Base-by-base conservation (phyloP, 2,329 filamentous ascomycete species). In the Botrytis porri region DNA sequence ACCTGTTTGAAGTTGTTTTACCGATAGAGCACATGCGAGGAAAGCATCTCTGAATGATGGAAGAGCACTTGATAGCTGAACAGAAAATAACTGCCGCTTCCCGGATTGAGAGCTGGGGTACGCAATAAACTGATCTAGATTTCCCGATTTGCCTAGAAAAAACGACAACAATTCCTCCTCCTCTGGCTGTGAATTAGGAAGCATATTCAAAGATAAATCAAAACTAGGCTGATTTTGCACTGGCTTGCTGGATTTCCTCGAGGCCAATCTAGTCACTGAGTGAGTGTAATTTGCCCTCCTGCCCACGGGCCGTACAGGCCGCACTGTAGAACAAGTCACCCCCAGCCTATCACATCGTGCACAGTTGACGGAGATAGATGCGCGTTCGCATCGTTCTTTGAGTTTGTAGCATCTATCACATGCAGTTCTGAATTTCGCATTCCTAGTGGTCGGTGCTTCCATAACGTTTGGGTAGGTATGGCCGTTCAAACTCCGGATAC, bases 11-110 rank as follows among this genome's bases (percentile, higher is more conserved):
- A 45, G 12, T 70, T 78, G 72, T 73, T 77, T 78, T 5, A 79
- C 41, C 25, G 77, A 71, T 48, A 63, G 66, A 61, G 78, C 78
- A 77, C 71, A 79, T 43, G 78, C 78, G 32, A 79, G 77, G 67
- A 75, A 77, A 12, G 78, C 78, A 76, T 79, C 76, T 62, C 77
- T 79, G 57, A 80, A 75, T 29, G n/a, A 45, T 45, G 62, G 62
- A 5, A 64, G 41, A n/a, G 62, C n/a, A 39, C 25, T n/a, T 14
- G 62, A 45, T 16, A 64, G 35, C 62, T 45, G 39, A 39, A 29
- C 41, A 22, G 62, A 45, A 1, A 64, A 45, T 3, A 64, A 32
- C 8, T 32, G 39, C 41, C 45, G 62, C 20, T 45, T 29, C n/a
- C 18, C 62, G 20, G 39, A 37, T 32, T 32, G 39, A 32, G 39